A percentile compares a stretch with the other conserved stretches of the same genome.
Evolutionary conservation across 331 rosid species (phyloP).

Genomic region (Dryas integrifolia): DNA sequence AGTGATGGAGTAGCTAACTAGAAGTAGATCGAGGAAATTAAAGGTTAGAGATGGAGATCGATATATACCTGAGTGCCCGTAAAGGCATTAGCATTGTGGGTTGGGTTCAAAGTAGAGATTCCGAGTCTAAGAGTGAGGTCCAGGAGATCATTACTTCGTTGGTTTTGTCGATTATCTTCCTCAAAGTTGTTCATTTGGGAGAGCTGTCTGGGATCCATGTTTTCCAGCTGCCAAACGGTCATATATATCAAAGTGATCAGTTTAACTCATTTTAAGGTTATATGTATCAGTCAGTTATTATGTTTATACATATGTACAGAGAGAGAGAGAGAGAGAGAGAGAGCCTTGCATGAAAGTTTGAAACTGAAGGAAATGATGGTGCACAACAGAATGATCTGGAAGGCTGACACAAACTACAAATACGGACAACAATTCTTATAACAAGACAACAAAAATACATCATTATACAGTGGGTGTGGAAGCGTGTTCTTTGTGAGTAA

Average conservation of each 20-base stretch:
- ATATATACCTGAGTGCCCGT: background rate
- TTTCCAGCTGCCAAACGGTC: background rate
- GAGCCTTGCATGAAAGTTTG: slow-evolving; percentile 4
- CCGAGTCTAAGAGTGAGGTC: slow-evolving; percentile 28
- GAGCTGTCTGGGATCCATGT: background rate
- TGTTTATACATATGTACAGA: too few relatives aligned
- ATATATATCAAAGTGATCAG: background rate
- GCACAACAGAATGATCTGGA: slow-evolving; percentile 18
- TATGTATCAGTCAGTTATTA: too few relatives aligned
- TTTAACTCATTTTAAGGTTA: background rate
- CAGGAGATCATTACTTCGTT: background rate
- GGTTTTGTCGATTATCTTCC: background rate
- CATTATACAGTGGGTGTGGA: background rate
- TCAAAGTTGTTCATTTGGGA: background rate
- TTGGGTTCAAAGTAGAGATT: background rate
- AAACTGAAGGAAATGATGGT: slow-evolving; percentile 16
- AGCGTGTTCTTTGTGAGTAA: background rate
- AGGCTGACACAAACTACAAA: slow-evolving; percentile 21
- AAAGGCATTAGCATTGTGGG: background rate
- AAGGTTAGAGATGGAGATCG: background rate
- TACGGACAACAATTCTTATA: background rate
- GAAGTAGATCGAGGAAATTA: too few relatives aligned
- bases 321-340: background rate
- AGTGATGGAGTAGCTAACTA: too few relatives aligned
- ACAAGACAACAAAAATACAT: slow-evolving; percentile 6